Conservation (phyloP, 139 green algal genomes). For the Chlorella ohadii region DNA sequence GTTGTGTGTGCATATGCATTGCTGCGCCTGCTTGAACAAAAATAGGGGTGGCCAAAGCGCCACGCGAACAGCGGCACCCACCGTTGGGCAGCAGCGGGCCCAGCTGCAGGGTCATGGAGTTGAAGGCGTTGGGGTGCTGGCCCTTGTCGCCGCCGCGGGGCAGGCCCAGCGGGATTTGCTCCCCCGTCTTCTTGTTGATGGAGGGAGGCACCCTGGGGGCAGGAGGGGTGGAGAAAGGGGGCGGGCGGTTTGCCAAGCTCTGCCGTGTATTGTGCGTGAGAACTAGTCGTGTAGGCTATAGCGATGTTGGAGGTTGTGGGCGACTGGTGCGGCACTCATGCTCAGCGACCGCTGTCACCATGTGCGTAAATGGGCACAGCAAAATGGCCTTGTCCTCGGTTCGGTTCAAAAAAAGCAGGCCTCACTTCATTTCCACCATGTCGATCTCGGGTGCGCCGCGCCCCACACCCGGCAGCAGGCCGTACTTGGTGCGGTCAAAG, state of each 20-base stretch:
- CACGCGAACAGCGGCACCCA: too few species aligned
- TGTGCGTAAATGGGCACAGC: too few species aligned
- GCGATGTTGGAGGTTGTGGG: too few species aligned
- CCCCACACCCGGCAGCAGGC: not conserved
- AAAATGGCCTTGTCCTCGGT: too few species aligned
- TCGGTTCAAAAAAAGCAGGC: too few species aligned
- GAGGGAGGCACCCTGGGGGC: not conserved
- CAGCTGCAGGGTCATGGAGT: conserved; percentile 9
- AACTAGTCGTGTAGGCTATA: too few species aligned
- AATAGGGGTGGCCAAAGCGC: too few species aligned
- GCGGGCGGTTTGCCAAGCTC: too few species aligned
- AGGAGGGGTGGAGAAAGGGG: not conserved
- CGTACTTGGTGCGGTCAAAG: conserved; percentile 5
- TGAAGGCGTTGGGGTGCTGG: conserved; percentile 2
- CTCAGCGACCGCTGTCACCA: too few species aligned
- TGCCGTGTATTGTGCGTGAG: too few species aligned
- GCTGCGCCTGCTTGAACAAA: too few species aligned
- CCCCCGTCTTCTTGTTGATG: not conserved
- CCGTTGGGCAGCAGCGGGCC: conserved; percentile 17
- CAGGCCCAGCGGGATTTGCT: not conserved
- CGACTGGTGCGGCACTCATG: not conserved
- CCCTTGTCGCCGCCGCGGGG: not conserved
- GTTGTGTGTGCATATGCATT: too few species aligned
- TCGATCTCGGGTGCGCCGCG: conserved; percentile 12
- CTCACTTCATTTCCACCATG: conserved; percentile 25